phyloP scores from a whole-genome alignment of 257 asterid genomes.

The Fraxinus pennsylvanica region DNA sequence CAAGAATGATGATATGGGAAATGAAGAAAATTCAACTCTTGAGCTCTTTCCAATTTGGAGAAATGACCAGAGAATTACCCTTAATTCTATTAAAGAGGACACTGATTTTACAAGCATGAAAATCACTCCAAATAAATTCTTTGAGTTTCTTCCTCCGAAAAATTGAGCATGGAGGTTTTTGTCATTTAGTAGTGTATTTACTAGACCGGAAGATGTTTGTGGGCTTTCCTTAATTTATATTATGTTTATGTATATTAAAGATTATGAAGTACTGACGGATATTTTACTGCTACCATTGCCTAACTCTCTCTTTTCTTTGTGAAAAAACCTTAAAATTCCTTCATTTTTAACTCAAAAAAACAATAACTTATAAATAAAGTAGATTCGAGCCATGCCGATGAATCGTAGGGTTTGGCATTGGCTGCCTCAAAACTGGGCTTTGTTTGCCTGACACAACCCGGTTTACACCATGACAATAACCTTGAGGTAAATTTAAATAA shows the following conservation, averaged over 20 bases:
- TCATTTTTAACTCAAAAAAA: too few relatives aligned
- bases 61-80: background rate
- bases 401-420: background rate
- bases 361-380: too few relatives aligned
- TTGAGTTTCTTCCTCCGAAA: constrained; percentile 11
- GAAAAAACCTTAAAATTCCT: too few relatives aligned
- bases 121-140: background rate
- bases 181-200: background rate
- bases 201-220: background rate
- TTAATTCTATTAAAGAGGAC: background rate
- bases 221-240: background rate
- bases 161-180: background rate
- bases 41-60: background rate
- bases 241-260: background rate
- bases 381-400: background rate
- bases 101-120: background rate
- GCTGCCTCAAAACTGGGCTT: too few relatives aligned
- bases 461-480: too few relatives aligned
- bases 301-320: too few relatives aligned
- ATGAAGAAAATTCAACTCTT: background rate
- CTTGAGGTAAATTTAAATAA: too few relatives aligned
- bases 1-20: constrained; percentile 17
- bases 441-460: too few relatives aligned
- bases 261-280: background rate
- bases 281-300: background rate